These are phyloP conservation scores for Candida pini DNA, from an alignment of 805 yeast species.

Conservation along the genomic window DNA sequence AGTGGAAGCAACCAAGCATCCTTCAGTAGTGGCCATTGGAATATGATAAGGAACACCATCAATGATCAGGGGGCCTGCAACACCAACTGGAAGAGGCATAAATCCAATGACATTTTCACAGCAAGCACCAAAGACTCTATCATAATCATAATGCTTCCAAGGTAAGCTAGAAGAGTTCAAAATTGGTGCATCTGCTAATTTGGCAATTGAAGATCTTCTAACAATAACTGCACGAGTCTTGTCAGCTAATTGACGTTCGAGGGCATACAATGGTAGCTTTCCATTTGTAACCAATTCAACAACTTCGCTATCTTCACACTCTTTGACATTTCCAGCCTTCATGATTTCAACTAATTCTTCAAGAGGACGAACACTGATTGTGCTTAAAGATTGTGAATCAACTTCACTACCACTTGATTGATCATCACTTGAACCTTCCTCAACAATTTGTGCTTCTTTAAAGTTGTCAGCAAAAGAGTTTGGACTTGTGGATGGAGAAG, in stretches of 20 bases:
- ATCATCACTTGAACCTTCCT: constrained; percentile 20
- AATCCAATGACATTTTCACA: constrained; percentile 98
- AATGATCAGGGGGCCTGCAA: constrained; percentile 93
- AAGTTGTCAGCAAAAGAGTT: constrained; percentile 23
- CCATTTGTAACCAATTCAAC: constrained; percentile 64
- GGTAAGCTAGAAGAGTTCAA: constrained; percentile 72
- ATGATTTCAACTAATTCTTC: constrained; percentile 59
- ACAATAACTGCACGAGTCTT: constrained; percentile 89
- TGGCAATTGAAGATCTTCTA: constrained; percentile 89
- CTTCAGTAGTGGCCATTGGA: constrained; percentile 99
- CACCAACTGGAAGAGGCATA: constrained; percentile 95
- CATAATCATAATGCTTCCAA: constrained; percentile 78
- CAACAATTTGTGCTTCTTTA: constrained; percentile 31
- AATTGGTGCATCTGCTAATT: constrained; percentile 74
- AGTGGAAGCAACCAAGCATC: constrained; percentile 95
- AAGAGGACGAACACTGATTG: constrained; percentile 35
- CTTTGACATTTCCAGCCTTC: constrained; percentile 66
- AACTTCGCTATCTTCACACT: constrained; percentile 69
- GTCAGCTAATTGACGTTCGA: constrained; percentile 87
- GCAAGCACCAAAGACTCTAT: constrained; percentile 96
- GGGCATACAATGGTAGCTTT: constrained; percentile 84
- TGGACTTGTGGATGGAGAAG: constrained; percentile 10
- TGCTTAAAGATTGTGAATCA: constrained; percentile 17
- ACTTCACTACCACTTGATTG: constrained; percentile 28
- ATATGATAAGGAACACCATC: constrained; percentile 86